Percentiles rank a stretch among this genome's conserved stretches.
phyloP scores from a whole-genome alignment of 768 basidiomycete genomes.

The Boletus eberwhitei region DNA sequence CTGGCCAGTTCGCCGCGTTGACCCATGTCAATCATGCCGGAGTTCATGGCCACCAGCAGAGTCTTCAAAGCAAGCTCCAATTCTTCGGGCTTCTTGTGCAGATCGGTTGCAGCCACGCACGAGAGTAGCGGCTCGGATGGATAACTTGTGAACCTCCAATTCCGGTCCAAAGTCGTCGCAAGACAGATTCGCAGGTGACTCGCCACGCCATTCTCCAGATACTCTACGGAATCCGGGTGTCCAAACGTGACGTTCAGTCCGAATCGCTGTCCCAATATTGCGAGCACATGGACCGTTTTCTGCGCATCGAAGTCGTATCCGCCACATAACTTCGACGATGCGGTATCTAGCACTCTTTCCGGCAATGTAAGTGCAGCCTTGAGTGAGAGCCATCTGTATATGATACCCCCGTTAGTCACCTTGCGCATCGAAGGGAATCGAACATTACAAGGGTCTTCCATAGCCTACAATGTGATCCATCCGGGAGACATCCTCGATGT shows the following conservation, averaged over 20 bases:
- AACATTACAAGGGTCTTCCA: not conserved
- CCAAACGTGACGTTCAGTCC: constrained; percentile 2
- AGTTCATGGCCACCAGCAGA: too few relatives aligned
- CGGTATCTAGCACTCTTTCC: not conserved
- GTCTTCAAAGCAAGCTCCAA: too few relatives aligned
- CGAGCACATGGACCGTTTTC: not conserved
- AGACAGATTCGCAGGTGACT: constrained; percentile 14
- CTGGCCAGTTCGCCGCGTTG: too few relatives aligned
- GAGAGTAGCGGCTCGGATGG: constrained; percentile 14
- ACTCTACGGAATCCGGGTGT: not conserved
- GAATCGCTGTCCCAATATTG: not conserved
- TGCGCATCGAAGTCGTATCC: not conserved
- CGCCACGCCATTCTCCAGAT: constrained; percentile 4
- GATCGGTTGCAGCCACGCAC: too few relatives aligned
- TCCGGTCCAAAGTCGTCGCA: constrained; percentile 1
- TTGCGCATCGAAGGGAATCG: too few relatives aligned
- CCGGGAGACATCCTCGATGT: not conserved
- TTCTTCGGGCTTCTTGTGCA: too few relatives aligned
- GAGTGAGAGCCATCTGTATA: not conserved
- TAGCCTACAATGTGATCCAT: not conserved
- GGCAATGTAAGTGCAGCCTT: not conserved
- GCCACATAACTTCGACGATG: not conserved
- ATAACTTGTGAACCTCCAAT: constrained; percentile 14
- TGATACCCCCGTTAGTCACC: not conserved
- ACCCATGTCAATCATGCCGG: too few relatives aligned